A percentile compares a stretch with the other conserved stretches of the same genome.
These are phyloP conservation scores for Podospora bellae-mahoneyi DNA, from an alignment of 495 filamentous ascomycete genomes.

Conservation along the genomic window DNA sequence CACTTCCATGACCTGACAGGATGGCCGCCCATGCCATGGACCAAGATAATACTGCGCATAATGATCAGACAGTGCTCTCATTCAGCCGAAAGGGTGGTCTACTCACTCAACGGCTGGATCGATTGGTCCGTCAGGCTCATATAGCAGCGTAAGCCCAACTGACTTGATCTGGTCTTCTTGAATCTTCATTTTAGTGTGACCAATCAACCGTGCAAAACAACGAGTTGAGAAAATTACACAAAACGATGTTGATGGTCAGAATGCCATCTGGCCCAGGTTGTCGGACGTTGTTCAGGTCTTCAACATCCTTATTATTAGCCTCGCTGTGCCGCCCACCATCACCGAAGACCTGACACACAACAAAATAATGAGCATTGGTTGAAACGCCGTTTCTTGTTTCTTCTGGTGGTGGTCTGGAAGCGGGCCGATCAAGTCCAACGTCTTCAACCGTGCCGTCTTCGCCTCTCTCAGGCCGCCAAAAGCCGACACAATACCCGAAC, in stretches of 20 bases:
- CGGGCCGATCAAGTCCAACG: slow-evolving; percentile 21
- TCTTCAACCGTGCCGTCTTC: slow-evolving; percentile 32
- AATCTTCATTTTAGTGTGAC: slow-evolving; percentile 28
- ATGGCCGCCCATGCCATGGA: slow-evolving; percentile 40
- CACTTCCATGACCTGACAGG: slow-evolving; percentile 38
- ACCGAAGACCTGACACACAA: slow-evolving; percentile 6
- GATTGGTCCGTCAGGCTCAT: slow-evolving; percentile 34
- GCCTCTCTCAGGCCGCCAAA: slow-evolving; percentile 25
- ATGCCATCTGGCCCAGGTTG: slow-evolving; percentile 2
- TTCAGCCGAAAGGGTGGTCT: not conserved
- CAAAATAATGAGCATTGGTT: slow-evolving; percentile 5
- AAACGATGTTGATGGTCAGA: not conserved
- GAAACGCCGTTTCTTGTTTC: slow-evolving; percentile 14
- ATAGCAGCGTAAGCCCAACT: slow-evolving; percentile 37
- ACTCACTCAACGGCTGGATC: slow-evolving; percentile 37
- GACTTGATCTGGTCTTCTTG: slow-evolving; percentile 29
- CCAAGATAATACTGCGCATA: slow-evolving; percentile 33
- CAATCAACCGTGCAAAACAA: too few relatives aligned
- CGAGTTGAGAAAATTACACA: too few relatives aligned
- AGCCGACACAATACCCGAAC: slow-evolving; percentile 33
- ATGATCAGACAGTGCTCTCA: not conserved
- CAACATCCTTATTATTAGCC: slow-evolving; percentile 16
- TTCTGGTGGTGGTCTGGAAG: slow-evolving; percentile 16
- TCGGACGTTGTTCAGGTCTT: not conserved
- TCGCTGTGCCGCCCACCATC: slow-evolving; percentile 11